Base-by-base conservation (phyloP, 805 yeast species). In the Cephaloascus fragrans region DNA sequence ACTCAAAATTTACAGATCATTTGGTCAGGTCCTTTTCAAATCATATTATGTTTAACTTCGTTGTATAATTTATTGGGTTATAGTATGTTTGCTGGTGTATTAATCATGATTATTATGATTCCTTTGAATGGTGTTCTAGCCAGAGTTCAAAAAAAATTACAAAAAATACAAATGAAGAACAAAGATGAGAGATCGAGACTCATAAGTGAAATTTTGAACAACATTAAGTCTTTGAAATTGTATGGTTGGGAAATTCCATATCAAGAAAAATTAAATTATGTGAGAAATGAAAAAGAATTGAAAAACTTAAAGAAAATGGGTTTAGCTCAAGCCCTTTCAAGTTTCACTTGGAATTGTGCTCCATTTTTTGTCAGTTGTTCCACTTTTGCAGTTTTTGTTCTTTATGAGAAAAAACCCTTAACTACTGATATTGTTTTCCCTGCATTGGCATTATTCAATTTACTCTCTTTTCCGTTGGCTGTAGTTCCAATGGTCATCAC, bases 241-340 rank as follows among this genome's bases (percentile, higher is more conserved):
- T 93, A 93, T 53, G 95, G 94, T 2, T 93, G 99, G 99, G 99
- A 93, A 62, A 64, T 57, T 26, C 95, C 97, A 3, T 88, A 86
- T 56, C 74, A 76, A 52, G 72, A 69, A 20, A 83, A 82, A 49
- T 68, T 94, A 41, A 75, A 76, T 46, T 64, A 78, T 51, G 95
- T 90, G 18, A 82, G 99, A 71, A 87, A 90, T 54, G 85, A 85
- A 35, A 80, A 81, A 50, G 96, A 89, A 60, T 73, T 89, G 57
- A 69, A 69, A 23, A 89, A 84, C 48, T 71, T 93, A 59, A 77
- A 71, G 47, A 76, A 66, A 48, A 81, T 87, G 67, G 89, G 94
- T 48, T 56, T 76, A 19, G 76, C 80, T 51, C 73, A 74, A 49
- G 90, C 95, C 2, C 57, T 79, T 35, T 72, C 84, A 26, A 73